phyloP scores from a whole-genome alignment of 2,329 filamentous ascomycete species.

The Knufia fluminis region DNA sequence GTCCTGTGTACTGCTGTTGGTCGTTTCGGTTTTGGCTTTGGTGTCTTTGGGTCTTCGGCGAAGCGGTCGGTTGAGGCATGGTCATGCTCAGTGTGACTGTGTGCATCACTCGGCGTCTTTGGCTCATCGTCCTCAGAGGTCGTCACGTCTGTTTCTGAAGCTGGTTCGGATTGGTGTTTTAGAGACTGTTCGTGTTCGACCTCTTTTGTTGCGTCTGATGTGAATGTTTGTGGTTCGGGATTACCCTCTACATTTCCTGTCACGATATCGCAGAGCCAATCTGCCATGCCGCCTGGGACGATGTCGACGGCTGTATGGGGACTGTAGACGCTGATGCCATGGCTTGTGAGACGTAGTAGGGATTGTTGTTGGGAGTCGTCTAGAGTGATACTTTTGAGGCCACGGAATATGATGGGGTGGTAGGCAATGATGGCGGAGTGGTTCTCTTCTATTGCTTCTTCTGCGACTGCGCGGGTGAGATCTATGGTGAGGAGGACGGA shows the following conservation, averaged over 20 bases:
- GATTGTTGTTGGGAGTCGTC: slow-evolving; percentile 78
- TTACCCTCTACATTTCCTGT: slow-evolving; percentile 41
- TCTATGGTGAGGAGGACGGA: slow-evolving; percentile 79
- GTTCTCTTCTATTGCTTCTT: slow-evolving; percentile 72
- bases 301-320: slow-evolving; percentile 94
- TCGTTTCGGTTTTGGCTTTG: slow-evolving; percentile 9
- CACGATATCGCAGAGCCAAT: slow-evolving; percentile 87
- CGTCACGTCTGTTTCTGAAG: slow-evolving; percentile 23
- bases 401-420: slow-evolving; percentile 93
- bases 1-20: slow-evolving; percentile 15
- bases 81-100: too few species aligned
- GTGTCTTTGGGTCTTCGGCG: slow-evolving; percentile 21
- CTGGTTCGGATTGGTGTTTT: slow-evolving; percentile 12
- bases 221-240: slow-evolving; percentile 22
- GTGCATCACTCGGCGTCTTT: background rate
- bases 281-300: slow-evolving; percentile 72
- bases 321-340: slow-evolving; percentile 89
- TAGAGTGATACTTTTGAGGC: slow-evolving; percentile 78
- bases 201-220: slow-evolving; percentile 12
- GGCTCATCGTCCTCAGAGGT: slow-evolving; percentile 16
- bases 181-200: slow-evolving; percentile 6
- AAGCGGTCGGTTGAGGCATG: slow-evolving; percentile 29
- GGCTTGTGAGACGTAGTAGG: slow-evolving; percentile 69
- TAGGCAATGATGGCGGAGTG: slow-evolving; percentile 81
- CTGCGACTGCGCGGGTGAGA: slow-evolving; percentile 75